Evolutionary conservation across 208 protist genomes (phyloP), one percentile per base, ranked within the genome.

Genomic region (Polymyxa betae): DNA sequence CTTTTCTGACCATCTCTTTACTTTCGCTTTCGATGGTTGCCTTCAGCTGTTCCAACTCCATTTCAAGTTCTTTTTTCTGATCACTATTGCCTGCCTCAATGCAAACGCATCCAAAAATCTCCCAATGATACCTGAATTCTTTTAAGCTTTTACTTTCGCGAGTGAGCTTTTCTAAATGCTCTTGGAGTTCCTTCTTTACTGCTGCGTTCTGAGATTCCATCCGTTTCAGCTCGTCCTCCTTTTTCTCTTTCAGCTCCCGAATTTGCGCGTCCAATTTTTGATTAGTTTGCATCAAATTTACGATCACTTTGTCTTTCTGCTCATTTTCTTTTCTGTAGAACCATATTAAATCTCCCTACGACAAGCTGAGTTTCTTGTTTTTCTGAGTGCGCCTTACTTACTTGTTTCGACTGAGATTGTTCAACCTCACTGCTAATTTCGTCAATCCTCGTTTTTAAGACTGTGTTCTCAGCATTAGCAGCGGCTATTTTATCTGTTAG

Each of bases 261-360:
- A 82, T 82, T 5, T 5, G 16, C 5, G n/a, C 72, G 16, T 82
- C 72, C 72, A 82, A n/a, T n/a, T 82, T 82, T n/a, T 45, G 72
- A 43, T 82, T 82, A n/a, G 5, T 82, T 35, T 82, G 72, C 16
- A n/a, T 82, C 72, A 82, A 43, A 43, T 20, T 35, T 12, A 12
- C 40, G 72, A 82, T 82, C 5, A 82, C n/a, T n/a, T 82, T 82
- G 35, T 82, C 72, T 43, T 82, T 82, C n/a, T 82, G 72, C 40
- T 82, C 72, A 12, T 35, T 43, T 43, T 82, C 72, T 5, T 82
- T 82, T n/a, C 72, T 5, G 35, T 82, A 82, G n/a, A 82, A 82
- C 72, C 72, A 82, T 5, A 82, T 82, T 12, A 82, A n/a, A 35
- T 82, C 72, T 5, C 16, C n/a, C 72, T 82, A n/a, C 5, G n/a